Conservation (phyloP, 306 rosid species). For the Cucurbita moschata region DNA sequence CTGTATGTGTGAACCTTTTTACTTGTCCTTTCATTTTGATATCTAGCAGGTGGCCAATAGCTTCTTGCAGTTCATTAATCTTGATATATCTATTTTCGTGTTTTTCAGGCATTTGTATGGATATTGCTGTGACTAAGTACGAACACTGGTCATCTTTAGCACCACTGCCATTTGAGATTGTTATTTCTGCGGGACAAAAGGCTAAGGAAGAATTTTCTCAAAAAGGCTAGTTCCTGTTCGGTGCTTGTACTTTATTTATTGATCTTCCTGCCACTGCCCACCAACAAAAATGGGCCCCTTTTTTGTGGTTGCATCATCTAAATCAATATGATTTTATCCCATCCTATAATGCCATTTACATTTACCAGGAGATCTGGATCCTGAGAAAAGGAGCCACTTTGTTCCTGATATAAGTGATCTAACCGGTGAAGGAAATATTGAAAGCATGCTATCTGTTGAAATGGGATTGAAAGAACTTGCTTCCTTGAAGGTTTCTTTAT, state of each 20-base stretch:
- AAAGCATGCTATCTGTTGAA: slow-evolving; percentile 93
- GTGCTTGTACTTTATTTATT: slow-evolving; percentile 9
- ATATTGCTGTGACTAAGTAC: slow-evolving; percentile 74
- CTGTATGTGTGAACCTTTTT: background rate
- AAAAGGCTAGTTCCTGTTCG: slow-evolving; percentile 45
- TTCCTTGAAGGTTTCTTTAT: slow-evolving; percentile 59
- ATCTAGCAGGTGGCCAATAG: background rate
- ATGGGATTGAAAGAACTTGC: slow-evolving; percentile 93
- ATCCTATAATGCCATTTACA: slow-evolving; percentile 10
- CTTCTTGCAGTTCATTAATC: slow-evolving; percentile 1
- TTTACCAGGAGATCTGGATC: slow-evolving; percentile 52
- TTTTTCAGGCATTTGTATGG: slow-evolving; percentile 71
- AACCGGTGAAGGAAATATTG: slow-evolving; percentile 92
- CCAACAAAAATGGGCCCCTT: too few species aligned
- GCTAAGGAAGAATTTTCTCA: slow-evolving; percentile 89
- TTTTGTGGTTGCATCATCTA: background rate
- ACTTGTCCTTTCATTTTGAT: background rate
- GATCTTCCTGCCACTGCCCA: background rate
- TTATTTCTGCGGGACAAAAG: slow-evolving; percentile 94
- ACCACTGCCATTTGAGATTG: slow-evolving; percentile 97
- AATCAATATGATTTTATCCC: background rate
- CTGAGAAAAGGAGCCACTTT: slow-evolving; percentile 56
- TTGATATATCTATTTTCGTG: slow-evolving; percentile 19
- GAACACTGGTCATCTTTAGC: slow-evolving; percentile 96
- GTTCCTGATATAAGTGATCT: slow-evolving; percentile 72